These are phyloP conservation scores for Speleostelium caveatum DNA, from an alignment of 78 protist species.

Conservation along the genomic window DNA sequence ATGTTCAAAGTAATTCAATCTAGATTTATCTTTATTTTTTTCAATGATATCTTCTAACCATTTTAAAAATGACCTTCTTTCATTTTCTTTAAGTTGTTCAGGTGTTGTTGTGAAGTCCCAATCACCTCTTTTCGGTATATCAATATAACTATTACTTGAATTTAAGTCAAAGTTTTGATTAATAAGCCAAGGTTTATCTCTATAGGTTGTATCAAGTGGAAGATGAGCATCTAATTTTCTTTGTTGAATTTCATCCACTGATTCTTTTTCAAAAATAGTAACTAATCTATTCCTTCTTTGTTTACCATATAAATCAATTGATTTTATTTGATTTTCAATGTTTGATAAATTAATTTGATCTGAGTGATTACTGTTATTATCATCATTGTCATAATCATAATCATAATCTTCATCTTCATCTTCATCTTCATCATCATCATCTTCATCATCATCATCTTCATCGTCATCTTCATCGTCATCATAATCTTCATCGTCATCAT, in stretches of 20 bases:
- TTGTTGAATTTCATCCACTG: conserved; percentile 50
- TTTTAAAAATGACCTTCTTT: conserved; percentile 36
- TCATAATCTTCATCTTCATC: not conserved
- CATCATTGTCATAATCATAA: not conserved
- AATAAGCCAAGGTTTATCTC: conserved; percentile 68
- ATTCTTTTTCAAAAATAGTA: conserved; percentile 76
- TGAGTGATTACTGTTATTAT: not conserved
- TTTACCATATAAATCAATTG: not conserved
- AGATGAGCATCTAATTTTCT: conserved; percentile 27
- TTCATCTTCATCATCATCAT: conserved; percentile 19
- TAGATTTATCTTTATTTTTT: not conserved
- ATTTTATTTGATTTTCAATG: not conserved
- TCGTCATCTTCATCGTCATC: conserved; percentile 5
- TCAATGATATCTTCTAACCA: conserved; percentile 61
- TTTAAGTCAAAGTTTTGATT: conserved; percentile 32
- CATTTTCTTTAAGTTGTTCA: conserved; percentile 65
- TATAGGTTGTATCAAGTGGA: conserved; percentile 31
- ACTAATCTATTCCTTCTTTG: conserved; percentile 36
- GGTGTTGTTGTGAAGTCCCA: conserved; percentile 72
- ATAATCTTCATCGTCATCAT: no score
- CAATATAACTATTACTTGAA: conserved; percentile 36
- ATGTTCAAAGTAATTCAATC: conserved; percentile 89
- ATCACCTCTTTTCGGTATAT: conserved; percentile 81
- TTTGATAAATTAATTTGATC: not conserved
- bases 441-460: not conserved